A percentile compares a stretch with the other conserved stretches of the same genome.
Evolutionary conservation across 2,329 filamentous ascomycete genomes (phyloP).

Genomic region (Ilyonectria sp.): DNA sequence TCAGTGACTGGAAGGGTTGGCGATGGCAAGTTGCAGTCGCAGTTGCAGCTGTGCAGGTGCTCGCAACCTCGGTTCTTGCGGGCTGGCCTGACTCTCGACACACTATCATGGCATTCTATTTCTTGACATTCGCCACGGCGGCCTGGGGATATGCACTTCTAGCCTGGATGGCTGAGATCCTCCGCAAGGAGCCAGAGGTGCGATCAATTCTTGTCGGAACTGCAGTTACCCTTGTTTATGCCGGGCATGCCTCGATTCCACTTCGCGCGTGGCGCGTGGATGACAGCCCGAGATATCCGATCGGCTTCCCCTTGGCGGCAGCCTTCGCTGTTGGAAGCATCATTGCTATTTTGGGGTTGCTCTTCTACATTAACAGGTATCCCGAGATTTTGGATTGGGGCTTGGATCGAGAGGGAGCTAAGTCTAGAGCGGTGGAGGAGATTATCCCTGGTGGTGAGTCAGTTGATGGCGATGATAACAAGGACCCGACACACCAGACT

Average conservation of each 20-base stretch:
- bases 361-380: conserved; percentile 36
- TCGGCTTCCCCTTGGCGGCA: conserved; percentile 40
- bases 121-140: conserved; percentile 55
- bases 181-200: conserved; percentile 51
- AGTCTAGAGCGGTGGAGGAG: conserved; percentile 6
- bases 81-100: conserved; percentile 40
- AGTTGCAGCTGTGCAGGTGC: conserved; percentile 57
- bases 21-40: conserved; percentile 69
- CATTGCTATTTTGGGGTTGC: conserved; percentile 35
- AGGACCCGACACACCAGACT: neutral
- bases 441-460: neutral
- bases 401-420: conserved; percentile 22
- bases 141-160: conserved; percentile 51
- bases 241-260: conserved; percentile 41
- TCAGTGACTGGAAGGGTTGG: conserved; percentile 61
- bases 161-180: conserved; percentile 49
- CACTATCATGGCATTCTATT: conserved; percentile 53
- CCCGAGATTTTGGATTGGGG: conserved; percentile 36
- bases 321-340: conserved; percentile 42
- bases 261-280: conserved; percentile 42
- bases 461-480: neutral
- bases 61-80: conserved; percentile 50
- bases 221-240: conserved; percentile 41
- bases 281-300: conserved; percentile 38
- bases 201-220: conserved; percentile 40